Conservation (phyloP, 371 early-diverging fungal species). For the Circinella umbellata region DNA sequence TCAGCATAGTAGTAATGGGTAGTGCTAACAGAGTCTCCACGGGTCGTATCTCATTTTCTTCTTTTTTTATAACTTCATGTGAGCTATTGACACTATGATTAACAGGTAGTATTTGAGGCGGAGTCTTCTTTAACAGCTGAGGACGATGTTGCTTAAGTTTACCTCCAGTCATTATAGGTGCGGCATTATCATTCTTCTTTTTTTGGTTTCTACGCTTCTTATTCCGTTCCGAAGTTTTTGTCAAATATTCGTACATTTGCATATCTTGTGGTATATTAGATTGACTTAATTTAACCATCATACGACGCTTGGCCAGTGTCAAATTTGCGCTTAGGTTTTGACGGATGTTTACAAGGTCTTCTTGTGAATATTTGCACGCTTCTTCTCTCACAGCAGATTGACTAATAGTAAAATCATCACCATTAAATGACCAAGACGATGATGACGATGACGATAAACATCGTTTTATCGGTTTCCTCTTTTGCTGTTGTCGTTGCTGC, state of each 20-base stretch:
- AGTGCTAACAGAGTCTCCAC: no score
- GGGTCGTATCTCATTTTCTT: background rate
- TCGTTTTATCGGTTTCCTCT: background rate
- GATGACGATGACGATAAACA: background rate
- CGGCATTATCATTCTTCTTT: background rate
- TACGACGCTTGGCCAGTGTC: constrained; percentile 6
- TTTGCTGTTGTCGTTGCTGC: background rate
- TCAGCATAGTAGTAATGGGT: no score
- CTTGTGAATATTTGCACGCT: background rate
- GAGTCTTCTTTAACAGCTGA: background rate
- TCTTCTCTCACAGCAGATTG: background rate
- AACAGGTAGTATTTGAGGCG: background rate
- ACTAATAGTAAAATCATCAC: background rate
- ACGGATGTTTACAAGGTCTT: background rate
- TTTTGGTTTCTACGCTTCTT: background rate
- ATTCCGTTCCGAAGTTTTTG: background rate
- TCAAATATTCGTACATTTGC: constrained; percentile 9
- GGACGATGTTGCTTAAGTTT: background rate
- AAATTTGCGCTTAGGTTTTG: background rate
- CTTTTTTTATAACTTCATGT: background rate
- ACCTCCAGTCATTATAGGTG: background rate
- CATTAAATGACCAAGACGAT: background rate
- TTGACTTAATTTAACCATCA: constrained; percentile 4
- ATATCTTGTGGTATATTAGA: background rate
- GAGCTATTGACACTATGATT: no score